Conservation (phyloP, 1,284 basidiomycete genomes). For the Cutaneotrichosporon spelunceum region DNA sequence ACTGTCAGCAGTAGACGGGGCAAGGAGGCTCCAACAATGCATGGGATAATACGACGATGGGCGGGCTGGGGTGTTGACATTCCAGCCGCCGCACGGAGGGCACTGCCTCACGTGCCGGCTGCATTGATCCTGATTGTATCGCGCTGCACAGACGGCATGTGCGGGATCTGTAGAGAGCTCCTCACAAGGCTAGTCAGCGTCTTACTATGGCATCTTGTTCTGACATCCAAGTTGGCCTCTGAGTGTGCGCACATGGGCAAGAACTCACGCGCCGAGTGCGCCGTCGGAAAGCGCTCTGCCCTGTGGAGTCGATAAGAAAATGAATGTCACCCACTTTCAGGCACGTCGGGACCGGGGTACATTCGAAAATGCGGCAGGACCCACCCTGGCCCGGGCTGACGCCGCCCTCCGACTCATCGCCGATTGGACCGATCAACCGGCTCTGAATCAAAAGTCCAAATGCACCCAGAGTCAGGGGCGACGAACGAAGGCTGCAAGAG, state of each 20-base stretch:
- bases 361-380: background rate
- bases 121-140: background rate
- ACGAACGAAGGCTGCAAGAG: too few relatives aligned
- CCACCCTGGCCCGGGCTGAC: too few relatives aligned
- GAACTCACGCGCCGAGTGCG: too few relatives aligned
- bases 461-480: too few relatives aligned
- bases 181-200: too few relatives aligned
- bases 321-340: too few relatives aligned
- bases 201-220: too few relatives aligned
- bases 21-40: conserved; percentile 3
- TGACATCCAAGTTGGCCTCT: too few relatives aligned
- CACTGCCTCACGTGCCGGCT: background rate
- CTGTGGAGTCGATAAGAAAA: too few relatives aligned
- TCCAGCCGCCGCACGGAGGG: background rate
- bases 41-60: conserved; percentile 2
- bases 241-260: too few relatives aligned
- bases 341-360: background rate
- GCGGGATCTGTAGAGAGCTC: background rate
- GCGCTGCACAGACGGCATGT: background rate
- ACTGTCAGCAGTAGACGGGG: conserved; percentile 3
- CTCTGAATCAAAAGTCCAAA: background rate
- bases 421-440: background rate
- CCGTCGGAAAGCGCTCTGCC: too few relatives aligned
- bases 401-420: background rate
- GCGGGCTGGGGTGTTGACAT: background rate